These are phyloP conservation scores for Phytophthora aleatoria DNA, from an alignment of 352 stramenopile species.

Conservation along the genomic window DNA sequence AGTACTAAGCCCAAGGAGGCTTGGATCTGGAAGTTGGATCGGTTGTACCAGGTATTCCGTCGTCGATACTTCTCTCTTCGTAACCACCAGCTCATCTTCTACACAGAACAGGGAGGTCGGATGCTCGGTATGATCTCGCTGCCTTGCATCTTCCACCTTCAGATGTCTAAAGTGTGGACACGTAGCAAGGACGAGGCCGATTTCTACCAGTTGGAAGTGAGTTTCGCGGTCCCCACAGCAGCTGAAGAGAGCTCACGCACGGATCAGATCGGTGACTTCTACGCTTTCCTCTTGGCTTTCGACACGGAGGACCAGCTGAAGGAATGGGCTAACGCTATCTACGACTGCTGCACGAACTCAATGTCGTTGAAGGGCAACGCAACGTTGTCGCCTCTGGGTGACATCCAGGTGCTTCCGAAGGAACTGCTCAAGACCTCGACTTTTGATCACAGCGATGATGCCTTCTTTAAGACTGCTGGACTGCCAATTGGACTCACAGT, in stretches of 20 bases:
- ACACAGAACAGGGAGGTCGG: conserved; percentile 67
- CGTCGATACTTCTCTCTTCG: conserved; percentile 82
- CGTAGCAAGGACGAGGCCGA: conserved; percentile 68
- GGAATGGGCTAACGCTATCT: conserved; percentile 80
- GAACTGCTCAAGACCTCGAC: conserved; percentile 85
- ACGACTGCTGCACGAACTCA: conserved; percentile 88
- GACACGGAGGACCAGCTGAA: conserved; percentile 73
- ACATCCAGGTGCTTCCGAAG: conserved; percentile 84
- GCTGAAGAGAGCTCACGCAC: conserved; percentile 61
- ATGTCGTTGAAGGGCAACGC: conserved; percentile 82
- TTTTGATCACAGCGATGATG: conserved; percentile 61
- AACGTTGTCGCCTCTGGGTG: conserved; percentile 59
- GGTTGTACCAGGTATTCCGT: conserved; percentile 85
- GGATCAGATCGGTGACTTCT: conserved; percentile 81
- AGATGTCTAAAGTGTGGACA: conserved; percentile 82
- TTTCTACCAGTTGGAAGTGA: conserved; percentile 87
- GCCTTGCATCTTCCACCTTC: conserved; percentile 79
- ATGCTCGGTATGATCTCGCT: conserved; percentile 79
- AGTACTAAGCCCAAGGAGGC: conserved; percentile 84
- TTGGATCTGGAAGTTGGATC: conserved; percentile 89
- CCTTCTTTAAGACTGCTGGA: conserved; percentile 37
- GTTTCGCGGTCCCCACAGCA: conserved; percentile 71
- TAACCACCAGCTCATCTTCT: conserved; percentile 86
- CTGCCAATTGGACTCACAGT: conserved; percentile 26
- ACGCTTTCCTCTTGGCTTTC: conserved; percentile 79